Base-by-base conservation (phyloP, 306 rosid genomes). In the Lathyrus oleraceus region DNA sequence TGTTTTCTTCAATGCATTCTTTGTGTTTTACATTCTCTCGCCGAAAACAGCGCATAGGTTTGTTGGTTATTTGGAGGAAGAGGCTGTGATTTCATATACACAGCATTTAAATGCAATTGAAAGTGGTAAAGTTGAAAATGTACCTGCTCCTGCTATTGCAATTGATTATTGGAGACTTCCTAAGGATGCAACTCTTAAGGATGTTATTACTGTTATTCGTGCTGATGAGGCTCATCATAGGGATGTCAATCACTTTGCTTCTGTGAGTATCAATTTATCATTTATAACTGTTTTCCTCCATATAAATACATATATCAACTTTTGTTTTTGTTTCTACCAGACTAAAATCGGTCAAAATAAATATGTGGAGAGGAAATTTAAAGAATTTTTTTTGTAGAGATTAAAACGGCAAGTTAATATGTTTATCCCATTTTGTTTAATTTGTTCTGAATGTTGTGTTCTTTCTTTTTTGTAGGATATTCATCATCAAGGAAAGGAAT, bases 171-270 rank as follows among this genome's bases (percentile, higher is more conserved):
- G 96, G 93, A 85, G 87, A 76, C 82, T 89, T 23, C 93, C 93
- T 1, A 83, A 85, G 45, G 89, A 85, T 53, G 87, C 96, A 2
- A 87, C 80, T 10, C 85, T 89, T 10, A 85, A 82, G 54, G 96
- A 89, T 76, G 96, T 87, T 53, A 8, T 89, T 5, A 80, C 80
- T 61, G 93, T 89, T 2, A 85, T 89, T 64, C 96, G 96, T n/a
- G 93, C 96, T 21, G 96, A 89, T 78, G 96, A 87, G 71, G 89
- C 87, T 85, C 96, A 87, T 66, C 93, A 85, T 62, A 81, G 93
- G 1, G 91, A 89, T 78, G 88, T 89, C 40, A 89, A 89, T 69
- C 96, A 89, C 84, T 87, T 87, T 75, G 93, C 96, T 80, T 86
- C 89, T 13, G 93, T 89, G 7, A 85, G 89, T 84, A 4, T 54